Evolutionary conservation across 73 alveolate species (phyloP), one percentile per base, ranked within the genome.

Genomic region (Paramecium octaurelia): DNA sequence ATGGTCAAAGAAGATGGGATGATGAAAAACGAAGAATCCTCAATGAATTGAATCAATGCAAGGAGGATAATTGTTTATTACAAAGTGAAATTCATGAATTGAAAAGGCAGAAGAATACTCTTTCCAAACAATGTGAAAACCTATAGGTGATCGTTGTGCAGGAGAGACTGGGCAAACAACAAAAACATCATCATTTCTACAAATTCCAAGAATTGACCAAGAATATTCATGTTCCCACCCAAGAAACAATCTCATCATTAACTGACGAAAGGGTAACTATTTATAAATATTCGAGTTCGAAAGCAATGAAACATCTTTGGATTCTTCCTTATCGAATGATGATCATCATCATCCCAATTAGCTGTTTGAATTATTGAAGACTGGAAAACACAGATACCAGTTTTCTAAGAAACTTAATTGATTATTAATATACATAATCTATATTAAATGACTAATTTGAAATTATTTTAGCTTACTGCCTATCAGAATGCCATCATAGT

Each of bases 281-380:
- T 6, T 1, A 24, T 31, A 8, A 42, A 80, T 44, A 44, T 44
- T 23, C 3, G 48, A 80, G 91, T 80, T 80, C 29, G 91, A 80
- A 80, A 80, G 91, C 57, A 20, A 80, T 80, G 91, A 80, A 46
- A 80, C 91, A 43, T 24, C 46, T 24, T 80, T 80, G 50, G 57
- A 80, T 23, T 80, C 91, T 48, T 80, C 91, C 23, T 80, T 80
- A 24, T 44, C 76, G 9, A 80, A 80, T 80, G 91, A 80, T 80
- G 91, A 80, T 20, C 8, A 16, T 44, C 36, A 44, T 42, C 35
- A 4, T 68, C 85, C 85, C 4, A 68, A 35, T 34, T 21, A 68
- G 9, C 27, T 68, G 10, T 34, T 68, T 35, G 58, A 75, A 75
- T 29, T 38, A 3, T 75, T 75, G 21, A 75, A 75, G 59, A 38